phyloP scores from a whole-genome alignment of 768 basidiomycete species.

The Russula lepida region DNA sequence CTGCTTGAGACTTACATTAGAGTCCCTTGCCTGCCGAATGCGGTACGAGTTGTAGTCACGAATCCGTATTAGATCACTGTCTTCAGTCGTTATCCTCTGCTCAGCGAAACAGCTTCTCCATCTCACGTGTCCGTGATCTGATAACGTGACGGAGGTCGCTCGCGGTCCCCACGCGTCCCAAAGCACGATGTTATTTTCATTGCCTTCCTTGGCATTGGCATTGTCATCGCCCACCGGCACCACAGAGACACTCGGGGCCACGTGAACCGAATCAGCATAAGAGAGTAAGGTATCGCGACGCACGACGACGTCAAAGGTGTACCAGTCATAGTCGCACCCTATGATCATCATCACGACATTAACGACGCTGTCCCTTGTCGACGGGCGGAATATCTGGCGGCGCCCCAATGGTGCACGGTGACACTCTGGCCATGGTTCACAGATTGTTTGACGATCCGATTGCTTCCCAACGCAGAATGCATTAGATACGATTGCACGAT shows the following conservation, averaged over 20 bases:
- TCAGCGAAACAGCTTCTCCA: background rate
- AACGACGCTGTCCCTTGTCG: background rate
- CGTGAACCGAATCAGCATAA: background rate
- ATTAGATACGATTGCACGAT: too few species aligned
- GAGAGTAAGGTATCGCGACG: background rate
- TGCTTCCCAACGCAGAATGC: background rate
- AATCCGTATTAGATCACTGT: background rate
- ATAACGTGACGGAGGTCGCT: background rate
- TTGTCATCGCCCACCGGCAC: too few species aligned
- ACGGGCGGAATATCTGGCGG: background rate
- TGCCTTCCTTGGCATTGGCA: too few species aligned
- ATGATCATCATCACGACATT: background rate
- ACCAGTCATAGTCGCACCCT: background rate
- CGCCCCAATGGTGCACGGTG: background rate
- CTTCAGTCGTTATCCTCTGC: background rate
- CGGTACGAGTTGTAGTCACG: background rate
- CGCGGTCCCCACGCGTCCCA: constrained; percentile 2
- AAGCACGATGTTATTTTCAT: background rate
- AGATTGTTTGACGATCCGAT: background rate
- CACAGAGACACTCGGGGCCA: background rate
- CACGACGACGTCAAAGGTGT: background rate
- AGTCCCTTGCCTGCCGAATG: background rate
- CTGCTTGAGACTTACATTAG: too few species aligned
- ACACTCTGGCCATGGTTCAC: background rate
- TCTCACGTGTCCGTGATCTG: background rate